These are phyloP conservation scores for Macaranga tanarius DNA, from an alignment of 441 rosid species.

Conservation along the genomic window DNA sequence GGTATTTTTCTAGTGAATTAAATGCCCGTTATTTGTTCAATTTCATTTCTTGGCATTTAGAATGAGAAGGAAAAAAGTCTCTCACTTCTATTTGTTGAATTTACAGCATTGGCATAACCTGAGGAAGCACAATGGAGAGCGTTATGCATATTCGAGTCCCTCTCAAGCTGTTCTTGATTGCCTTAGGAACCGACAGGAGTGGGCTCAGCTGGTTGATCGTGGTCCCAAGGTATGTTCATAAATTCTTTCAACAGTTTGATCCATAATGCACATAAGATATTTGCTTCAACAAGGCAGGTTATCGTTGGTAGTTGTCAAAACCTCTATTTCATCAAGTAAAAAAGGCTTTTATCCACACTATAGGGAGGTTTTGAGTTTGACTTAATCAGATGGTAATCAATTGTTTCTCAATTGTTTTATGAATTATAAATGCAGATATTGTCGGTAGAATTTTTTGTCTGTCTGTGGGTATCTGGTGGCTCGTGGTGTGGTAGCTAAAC, in stretches of 20 bases:
- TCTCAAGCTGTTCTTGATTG: constrained; percentile 99
- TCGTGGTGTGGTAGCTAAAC: not conserved
- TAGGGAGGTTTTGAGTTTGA: not conserved
- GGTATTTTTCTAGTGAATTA: constrained; percentile 38
- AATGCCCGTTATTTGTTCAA: constrained; percentile 14
- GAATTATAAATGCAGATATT: not conserved
- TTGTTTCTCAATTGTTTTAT: not conserved
- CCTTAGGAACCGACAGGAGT: constrained; percentile 91
- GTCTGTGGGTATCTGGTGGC: not conserved
- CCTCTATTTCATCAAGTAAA: not conserved
- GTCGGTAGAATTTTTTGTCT: not conserved
- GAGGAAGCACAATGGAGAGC: constrained; percentile 98
- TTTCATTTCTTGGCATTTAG: constrained; percentile 1
- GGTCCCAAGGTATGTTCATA: constrained; percentile 67
- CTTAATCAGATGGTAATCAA: not conserved
- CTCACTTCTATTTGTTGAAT: constrained; percentile 20
- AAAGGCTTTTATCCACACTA: not conserved
- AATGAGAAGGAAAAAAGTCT: constrained; percentile 4
- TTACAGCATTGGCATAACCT: constrained; percentile 93
- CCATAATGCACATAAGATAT: not conserved
- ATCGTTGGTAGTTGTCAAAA: not conserved
- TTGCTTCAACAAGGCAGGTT: not conserved
- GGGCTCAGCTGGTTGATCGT: constrained; percentile 97
- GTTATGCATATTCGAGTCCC: constrained; percentile 96
- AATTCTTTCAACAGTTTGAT: not conserved